Base-by-base conservation (phyloP, 2,329 filamentous ascomycete genomes). In the Penicillium sp. region DNA sequence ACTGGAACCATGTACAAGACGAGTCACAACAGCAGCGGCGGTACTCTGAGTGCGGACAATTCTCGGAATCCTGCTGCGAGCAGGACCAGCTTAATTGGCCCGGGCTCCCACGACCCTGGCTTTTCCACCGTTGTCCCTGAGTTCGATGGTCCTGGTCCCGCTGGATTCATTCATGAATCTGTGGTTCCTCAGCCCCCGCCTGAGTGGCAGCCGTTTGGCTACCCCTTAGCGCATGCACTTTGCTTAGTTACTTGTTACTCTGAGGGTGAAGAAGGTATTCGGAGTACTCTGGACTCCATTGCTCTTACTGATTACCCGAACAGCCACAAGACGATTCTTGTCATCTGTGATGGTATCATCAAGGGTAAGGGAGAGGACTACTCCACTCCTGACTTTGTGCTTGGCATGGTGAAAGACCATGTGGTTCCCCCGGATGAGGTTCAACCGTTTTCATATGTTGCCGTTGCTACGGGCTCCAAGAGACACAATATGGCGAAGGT, bases 401-500 rank as follows among this genome's bases (percentile, higher is more conserved):
- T 99, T 55, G 82, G 86, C 68, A 99, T 99, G 95, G 90, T 99
- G 87, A 95, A 90, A 72, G 95, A 99, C 67, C 88, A 91, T 69
- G 88, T 91, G 2, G 83, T 92, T 8, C 84, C 86, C 6, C 88
- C 87, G 0, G 87, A 96, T 27, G 88, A 97, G 57, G 95, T 98
- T 2, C 83, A 91, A 68, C 84, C 92, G 0, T 97, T 92, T 76
- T 98, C 93, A 1, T 99, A 99, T 65, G 95, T 99, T 51, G 96
- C 95, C 13, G 93, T 99, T 33, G 91, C 95, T 42, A 95, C 90
- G 72, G 95, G 95, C 57, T 90, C 93, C 49, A 99, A 99, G 81
- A 88, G 95, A 68, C 96, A 99, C 85, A 99, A 98, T 78, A 99
- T 98, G 95, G 93, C 95, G 67, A 97, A 98, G 82, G 87, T 98